A percentile compares a stretch with the other conserved stretches of the same genome.
Conservation (phyloP, 2,329 filamentous ascomycete species). For the Fusarium oligoseptatum region DNA sequence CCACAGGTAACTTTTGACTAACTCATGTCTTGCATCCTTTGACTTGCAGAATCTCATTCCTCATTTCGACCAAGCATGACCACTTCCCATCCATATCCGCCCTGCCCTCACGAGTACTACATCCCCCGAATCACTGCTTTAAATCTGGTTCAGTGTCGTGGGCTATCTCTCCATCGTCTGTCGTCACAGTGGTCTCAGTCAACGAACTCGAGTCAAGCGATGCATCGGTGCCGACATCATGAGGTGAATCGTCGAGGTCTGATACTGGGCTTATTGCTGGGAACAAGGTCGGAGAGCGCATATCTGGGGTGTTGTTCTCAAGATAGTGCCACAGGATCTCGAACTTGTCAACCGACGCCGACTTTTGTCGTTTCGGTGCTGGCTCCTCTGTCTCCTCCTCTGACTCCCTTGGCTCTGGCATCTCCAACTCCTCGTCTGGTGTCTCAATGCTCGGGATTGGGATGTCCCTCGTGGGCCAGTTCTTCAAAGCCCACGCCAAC, state of each 20-base stretch:
- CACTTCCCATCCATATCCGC: background rate
- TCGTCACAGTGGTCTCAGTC: background rate
- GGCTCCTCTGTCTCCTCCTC: background rate
- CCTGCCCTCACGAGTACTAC: background rate
- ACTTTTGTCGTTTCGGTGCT: background rate
- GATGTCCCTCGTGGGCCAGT: constrained; percentile 22
- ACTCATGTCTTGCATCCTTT: background rate
- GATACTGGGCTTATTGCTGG: background rate
- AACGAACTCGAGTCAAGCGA: background rate
- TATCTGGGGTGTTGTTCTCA: background rate
- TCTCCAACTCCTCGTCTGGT: background rate
- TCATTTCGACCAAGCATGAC: background rate
- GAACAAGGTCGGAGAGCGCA: background rate
- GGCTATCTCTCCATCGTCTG: background rate
- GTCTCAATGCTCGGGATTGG: constrained; percentile 19
- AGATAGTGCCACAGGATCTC: background rate
- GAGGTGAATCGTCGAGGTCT: background rate
- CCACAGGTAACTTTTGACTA: background rate
- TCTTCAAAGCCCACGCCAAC: background rate
- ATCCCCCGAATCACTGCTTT: background rate
- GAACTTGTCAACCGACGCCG: background rate
- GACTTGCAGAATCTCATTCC: background rate
- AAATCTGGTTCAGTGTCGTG: background rate
- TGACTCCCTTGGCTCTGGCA: background rate
- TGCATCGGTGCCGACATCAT: background rate